A percentile compares a stretch with the other conserved stretches of the same genome.
phyloP scores from a whole-genome alignment of 2,329 filamentous ascomycete genomes.

The Aspergillus texensis region DNA sequence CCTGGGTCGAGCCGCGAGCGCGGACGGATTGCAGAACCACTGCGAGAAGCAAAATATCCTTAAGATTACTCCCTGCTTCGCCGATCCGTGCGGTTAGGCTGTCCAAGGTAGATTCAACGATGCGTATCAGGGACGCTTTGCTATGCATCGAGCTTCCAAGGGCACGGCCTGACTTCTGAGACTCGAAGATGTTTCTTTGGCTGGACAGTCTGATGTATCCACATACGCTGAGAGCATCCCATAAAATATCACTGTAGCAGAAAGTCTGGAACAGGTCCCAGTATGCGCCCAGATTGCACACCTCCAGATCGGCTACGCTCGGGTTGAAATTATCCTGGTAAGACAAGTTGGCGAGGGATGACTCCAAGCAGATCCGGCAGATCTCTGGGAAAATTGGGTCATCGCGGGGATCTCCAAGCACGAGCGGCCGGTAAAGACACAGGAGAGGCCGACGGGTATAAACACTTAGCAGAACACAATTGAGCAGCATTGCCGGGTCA shows the following conservation, averaged over 20 bases:
- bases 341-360: constrained; percentile 28
- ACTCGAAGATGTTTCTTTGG: not conserved
- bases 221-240: constrained; percentile 34
- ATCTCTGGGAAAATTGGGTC: constrained; percentile 23
- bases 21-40: constrained; percentile 33
- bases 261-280: constrained; percentile 33
- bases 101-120: constrained; percentile 34
- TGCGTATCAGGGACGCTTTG: constrained; percentile 29
- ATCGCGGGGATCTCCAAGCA: constrained; percentile 15
- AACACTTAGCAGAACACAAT: constrained; percentile 31
- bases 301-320: constrained; percentile 28
- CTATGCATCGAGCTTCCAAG: constrained; percentile 4
- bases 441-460: constrained; percentile 33
- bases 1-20: constrained; percentile 27
- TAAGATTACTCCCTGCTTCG: constrained; percentile 32
- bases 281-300: constrained; percentile 23
- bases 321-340: constrained; percentile 39
- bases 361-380: constrained; percentile 27
- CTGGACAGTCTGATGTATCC: constrained; percentile 27
- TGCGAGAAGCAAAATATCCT: constrained; percentile 33
- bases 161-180: not conserved
- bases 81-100: constrained; percentile 29
- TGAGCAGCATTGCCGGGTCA: constrained; percentile 12
- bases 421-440: constrained; percentile 31
- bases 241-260: constrained; percentile 34